Base-by-base conservation (phyloP, 1,284 basidiomycete species). In the Anthracocystis walkeri region DNA sequence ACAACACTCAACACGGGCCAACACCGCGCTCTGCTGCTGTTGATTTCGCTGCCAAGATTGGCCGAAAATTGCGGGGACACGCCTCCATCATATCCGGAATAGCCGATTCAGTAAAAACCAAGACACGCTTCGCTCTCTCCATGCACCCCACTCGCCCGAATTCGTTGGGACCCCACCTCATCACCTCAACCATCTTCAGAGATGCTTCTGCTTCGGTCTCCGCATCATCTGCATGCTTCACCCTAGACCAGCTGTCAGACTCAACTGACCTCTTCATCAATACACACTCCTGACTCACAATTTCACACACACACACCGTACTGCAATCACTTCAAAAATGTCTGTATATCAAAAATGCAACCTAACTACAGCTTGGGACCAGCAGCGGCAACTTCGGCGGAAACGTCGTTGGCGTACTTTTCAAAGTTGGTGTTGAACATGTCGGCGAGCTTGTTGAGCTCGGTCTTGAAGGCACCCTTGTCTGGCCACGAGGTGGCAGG, bases 381-480 rank as follows among this genome's bases (percentile, higher is more conserved):
- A 45, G 83, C 83, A 29, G 70, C 58, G 44, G 78, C 72, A 42
- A 84, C 83, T 41, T 80, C 80, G 44, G 72, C 65, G 14, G 65
- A 65, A 48, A 84, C 83, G 61, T 84, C 80, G 64, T 74, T 70
- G 55, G 72, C 78, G 66, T 83, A 83, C 78, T 82, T 84, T 57
- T 71, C 71, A 60, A 84, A 84, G 62, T 82, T 83, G 60, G 79
- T 81, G 52, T n/a, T 71, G 75, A 84, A 84, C 83, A 84, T 84
- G 41, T 79, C 81, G 42, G 79, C 80, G n/a, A 84, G 73, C 72
- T 83, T 84, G 73, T 82, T 81, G 58, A 84, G 50, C 71, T 84
- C 82, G 44, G 54, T 45, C 53, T 76, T 67, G 73, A 84, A 84
- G 27, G 73, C 83, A 8, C 53, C 53, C 53, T 70, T 66, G 74